These are phyloP conservation scores for Phialocephala subalpina DNA, from an alignment of 2,329 filamentous ascomycete genomes.

Conservation along the genomic window DNA sequence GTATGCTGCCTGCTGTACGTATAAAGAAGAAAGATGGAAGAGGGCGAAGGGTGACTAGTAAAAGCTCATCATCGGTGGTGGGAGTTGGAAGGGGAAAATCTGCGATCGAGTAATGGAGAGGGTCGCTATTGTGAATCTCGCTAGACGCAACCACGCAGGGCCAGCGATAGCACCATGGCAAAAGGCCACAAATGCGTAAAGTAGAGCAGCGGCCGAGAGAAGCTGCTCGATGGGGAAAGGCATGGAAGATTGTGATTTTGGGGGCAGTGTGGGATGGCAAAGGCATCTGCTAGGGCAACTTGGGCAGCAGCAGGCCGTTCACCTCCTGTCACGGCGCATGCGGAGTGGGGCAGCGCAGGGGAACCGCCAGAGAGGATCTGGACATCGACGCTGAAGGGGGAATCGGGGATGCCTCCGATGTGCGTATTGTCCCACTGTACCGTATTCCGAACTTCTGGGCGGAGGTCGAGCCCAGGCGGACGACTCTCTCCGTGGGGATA, in stretches of 20 bases:
- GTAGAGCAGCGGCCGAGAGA: background rate
- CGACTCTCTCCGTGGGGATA: background rate
- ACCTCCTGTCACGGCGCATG: background rate
- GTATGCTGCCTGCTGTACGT: conserved; percentile 35
- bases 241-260: conserved; percentile 7
- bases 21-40: conserved; percentile 21
- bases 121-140: conserved; percentile 2
- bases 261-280: conserved; percentile 2
- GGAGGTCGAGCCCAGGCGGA: background rate
- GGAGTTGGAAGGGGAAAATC: conserved; percentile 15
- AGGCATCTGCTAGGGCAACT: background rate
- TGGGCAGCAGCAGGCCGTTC: background rate
- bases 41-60: conserved; percentile 15
- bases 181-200: background rate
- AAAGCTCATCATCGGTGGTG: conserved; percentile 12
- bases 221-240: background rate
- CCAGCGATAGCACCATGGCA: background rate
- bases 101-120: background rate
- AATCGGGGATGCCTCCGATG: too few species aligned
- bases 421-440: background rate
- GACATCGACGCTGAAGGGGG: too few species aligned
- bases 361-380: too few species aligned
- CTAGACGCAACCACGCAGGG: background rate
- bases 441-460: background rate
- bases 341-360: background rate